phyloP scores from a whole-genome alignment of 805 yeast species.

The Monosporozyma aquatica region DNA sequence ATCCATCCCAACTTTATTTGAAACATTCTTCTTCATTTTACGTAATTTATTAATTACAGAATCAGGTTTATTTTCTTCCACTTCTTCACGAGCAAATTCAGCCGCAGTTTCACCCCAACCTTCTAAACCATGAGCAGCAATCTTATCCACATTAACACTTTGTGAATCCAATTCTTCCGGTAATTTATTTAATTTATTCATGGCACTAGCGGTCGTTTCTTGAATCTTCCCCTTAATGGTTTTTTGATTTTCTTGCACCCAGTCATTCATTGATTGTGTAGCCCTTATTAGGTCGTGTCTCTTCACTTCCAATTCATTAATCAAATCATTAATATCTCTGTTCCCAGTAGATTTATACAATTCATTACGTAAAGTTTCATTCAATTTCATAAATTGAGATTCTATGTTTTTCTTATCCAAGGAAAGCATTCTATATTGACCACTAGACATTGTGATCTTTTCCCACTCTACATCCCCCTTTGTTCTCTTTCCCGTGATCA shows the following conservation, averaged over 20 bases:
- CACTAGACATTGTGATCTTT: background rate
- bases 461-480: background rate
- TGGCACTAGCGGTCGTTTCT: constrained; percentile 2
- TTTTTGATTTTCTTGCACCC: constrained; percentile 5
- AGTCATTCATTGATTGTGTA: constrained; percentile 4
- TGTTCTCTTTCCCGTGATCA: background rate
- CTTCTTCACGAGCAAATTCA: constrained; percentile 32
- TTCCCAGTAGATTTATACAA: background rate
- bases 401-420: background rate
- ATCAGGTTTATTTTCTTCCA: constrained; percentile 17
- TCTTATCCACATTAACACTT: constrained; percentile 18
- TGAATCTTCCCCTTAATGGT: constrained; percentile 8
- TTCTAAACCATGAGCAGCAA: constrained; percentile 30
- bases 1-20: constrained; percentile 6
- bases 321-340: constrained; percentile 9
- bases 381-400: background rate
- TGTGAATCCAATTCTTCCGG: too few relatives aligned
- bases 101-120: constrained; percentile 43
- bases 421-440: background rate
- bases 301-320: constrained; percentile 5
- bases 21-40: background rate
- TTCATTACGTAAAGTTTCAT: background rate
- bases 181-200: too few relatives aligned
- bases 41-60: background rate
- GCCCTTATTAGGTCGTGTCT: constrained; percentile 9